phyloP scores from a whole-genome alignment of 805 yeast genomes.

The Candida sanyiensis region DNA sequence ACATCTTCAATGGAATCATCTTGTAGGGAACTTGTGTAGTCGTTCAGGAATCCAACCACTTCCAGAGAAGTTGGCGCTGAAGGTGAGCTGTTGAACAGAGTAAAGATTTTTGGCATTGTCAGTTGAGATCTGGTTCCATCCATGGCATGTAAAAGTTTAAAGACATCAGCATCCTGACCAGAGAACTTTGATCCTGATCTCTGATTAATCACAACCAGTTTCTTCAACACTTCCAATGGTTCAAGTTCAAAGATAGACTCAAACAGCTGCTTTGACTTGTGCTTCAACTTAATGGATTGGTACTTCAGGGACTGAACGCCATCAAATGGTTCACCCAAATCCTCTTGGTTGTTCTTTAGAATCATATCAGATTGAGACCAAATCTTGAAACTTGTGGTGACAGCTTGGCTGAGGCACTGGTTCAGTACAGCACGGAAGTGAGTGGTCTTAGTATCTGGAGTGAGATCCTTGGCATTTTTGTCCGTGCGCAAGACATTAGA shows the following conservation, averaged over 20 bases:
- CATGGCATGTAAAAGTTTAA: constrained; percentile 65
- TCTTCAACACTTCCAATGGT: constrained; percentile 66
- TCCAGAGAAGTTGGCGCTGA: constrained; percentile 16
- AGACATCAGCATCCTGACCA: constrained; percentile 31
- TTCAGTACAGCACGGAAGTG: constrained; percentile 17
- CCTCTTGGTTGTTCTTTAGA: constrained; percentile 14
- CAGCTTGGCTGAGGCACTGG: constrained; percentile 57
- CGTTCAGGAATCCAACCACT: constrained; percentile 33
- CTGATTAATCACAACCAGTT: constrained; percentile 40
- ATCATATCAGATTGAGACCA: constrained; percentile 66
- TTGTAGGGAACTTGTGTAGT: constrained; percentile 62
- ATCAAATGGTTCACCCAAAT: constrained; percentile 20
- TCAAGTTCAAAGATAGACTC: constrained; percentile 63
- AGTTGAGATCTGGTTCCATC: constrained; percentile 79
- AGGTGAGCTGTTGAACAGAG: constrained; percentile 35
- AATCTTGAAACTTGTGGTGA: constrained; percentile 47
- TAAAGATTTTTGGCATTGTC: constrained; percentile 63
- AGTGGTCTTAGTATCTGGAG: not conserved
- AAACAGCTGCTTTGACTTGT: constrained; percentile 58
- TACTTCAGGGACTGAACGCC: constrained; percentile 36
- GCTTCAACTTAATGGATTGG: constrained; percentile 57
- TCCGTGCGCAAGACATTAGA: constrained; percentile 78
- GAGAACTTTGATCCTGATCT: constrained; percentile 5
- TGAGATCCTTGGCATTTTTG: constrained; percentile 25
- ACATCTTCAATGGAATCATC: constrained; percentile 76